A percentile compares a stretch with the other conserved stretches of the same genome.
Evolutionary conservation across 2,329 filamentous ascomycete genomes (phyloP).

Genomic region (Akanthomyces uredinophilus): DNA sequence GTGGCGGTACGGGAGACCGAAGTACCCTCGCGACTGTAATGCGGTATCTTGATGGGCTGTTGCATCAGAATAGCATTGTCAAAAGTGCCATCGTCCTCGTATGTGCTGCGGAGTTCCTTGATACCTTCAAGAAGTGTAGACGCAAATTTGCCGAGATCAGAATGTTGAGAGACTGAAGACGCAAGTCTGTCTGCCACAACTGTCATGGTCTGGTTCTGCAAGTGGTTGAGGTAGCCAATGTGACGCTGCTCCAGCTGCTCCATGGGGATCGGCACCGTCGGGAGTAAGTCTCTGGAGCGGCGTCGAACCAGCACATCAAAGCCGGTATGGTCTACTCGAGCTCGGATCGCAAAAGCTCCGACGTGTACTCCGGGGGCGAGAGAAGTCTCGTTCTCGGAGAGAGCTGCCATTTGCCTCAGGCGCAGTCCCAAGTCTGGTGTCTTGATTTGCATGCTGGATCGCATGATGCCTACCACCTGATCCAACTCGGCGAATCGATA

Average conservation of each 20-base stretch:
- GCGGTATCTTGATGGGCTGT: slow-evolving; percentile 39
- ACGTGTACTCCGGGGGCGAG: slow-evolving; percentile 51
- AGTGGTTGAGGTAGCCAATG: slow-evolving; percentile 45
- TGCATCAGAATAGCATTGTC: slow-evolving; percentile 41
- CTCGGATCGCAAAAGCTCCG: slow-evolving; percentile 53
- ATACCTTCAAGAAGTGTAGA: slow-evolving; percentile 40
- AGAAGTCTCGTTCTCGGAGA: slow-evolving; percentile 42
- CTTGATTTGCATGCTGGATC: slow-evolving; percentile 69
- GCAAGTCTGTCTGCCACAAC: slow-evolving; percentile 20
- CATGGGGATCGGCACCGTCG: slow-evolving; percentile 50
- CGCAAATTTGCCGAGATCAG: slow-evolving; percentile 33
- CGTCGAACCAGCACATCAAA: slow-evolving; percentile 61
- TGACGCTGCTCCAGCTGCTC: slow-evolving; percentile 51
- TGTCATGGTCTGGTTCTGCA: slow-evolving; percentile 40
- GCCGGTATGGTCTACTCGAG: slow-evolving; percentile 45
- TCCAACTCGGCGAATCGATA: slow-evolving; percentile 71
- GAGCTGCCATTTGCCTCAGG: slow-evolving; percentile 60
- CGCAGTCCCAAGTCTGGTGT: slow-evolving; percentile 54
- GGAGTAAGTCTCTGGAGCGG: slow-evolving; percentile 53
- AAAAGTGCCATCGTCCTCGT: slow-evolving; percentile 41
- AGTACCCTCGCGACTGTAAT: slow-evolving; percentile 20
- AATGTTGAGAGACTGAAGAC: background rate
- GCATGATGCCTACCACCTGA: slow-evolving; percentile 64
- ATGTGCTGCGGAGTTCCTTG: slow-evolving; percentile 31
- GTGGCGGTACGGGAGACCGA: slow-evolving; percentile 11